Evolutionary conservation across 1,139 yeast genomes (phyloP).

Genomic region (Zygoascus meyerae): DNA sequence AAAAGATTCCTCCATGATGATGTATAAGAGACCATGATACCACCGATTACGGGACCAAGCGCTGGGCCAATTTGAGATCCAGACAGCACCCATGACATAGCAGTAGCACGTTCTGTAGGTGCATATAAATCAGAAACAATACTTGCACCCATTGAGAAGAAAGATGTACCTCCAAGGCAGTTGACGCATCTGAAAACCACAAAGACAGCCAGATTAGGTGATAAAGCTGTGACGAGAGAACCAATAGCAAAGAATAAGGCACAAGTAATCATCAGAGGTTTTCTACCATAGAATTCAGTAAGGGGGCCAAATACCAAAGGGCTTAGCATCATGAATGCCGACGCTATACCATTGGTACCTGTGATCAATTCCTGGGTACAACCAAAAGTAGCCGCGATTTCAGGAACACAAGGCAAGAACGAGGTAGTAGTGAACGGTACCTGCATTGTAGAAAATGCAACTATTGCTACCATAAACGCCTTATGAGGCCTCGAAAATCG

Average conservation of each 20-base stretch:
- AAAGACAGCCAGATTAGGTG: slow-evolving; percentile 48
- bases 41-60: slow-evolving; percentile 76
- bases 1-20: slow-evolving; percentile 17
- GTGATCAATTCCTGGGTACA: slow-evolving; percentile 9
- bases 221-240: slow-evolving; percentile 40
- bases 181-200: slow-evolving; percentile 42
- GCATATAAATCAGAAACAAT: slow-evolving; percentile 70
- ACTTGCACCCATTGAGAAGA: slow-evolving; percentile 78
- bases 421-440: slow-evolving; percentile 15
- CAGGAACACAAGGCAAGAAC: slow-evolving; percentile 14
- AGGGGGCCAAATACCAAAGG: slow-evolving; percentile 47
- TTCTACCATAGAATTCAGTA: slow-evolving; percentile 47
- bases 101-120: slow-evolving; percentile 64
- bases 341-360: slow-evolving; percentile 12
- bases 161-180: slow-evolving; percentile 50
- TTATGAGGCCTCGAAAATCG: slow-evolving; percentile 11
- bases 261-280: slow-evolving; percentile 40
- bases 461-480: slow-evolving; percentile 11
- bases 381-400: slow-evolving; percentile 12
- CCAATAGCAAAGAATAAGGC: slow-evolving; percentile 34
- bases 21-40: slow-evolving; percentile 56
- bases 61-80: slow-evolving; percentile 80
- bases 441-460: slow-evolving; percentile 13
- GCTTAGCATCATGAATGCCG: slow-evolving; percentile 46
- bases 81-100: slow-evolving; percentile 70